Percentiles rank a stretch among this genome's conserved stretches.
Evolutionary conservation across 306 rosid genomes (phyloP).

Genomic region (Alnus glutinosa): DNA sequence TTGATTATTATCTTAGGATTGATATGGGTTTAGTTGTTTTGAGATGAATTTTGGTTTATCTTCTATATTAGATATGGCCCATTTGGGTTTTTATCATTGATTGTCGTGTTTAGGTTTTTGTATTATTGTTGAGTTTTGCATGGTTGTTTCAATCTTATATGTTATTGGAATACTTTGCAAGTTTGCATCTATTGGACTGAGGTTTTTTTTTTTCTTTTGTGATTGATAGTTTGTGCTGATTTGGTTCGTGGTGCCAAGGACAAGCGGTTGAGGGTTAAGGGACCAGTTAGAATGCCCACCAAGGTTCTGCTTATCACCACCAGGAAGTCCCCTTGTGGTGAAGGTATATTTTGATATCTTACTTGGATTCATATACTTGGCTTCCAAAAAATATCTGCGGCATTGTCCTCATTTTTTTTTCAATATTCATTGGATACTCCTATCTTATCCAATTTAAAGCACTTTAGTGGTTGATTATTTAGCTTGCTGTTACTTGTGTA

Average conservation of each 20-base stretch:
- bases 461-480: neutral
- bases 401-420: neutral
- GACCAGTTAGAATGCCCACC: constrained; percentile 95
- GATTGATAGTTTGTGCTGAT: constrained; percentile 64
- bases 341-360: constrained; percentile 44
- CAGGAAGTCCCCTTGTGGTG: constrained; percentile 87
- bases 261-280: constrained; percentile 78
- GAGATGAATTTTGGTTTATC: neutral
- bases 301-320: constrained; percentile 84
- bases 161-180: neutral
- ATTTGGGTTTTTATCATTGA: neutral
- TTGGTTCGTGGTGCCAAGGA: constrained; percentile 91
- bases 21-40: neutral
- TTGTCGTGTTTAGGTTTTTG: too few relatives aligned
- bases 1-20: neutral
- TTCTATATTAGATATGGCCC: neutral
- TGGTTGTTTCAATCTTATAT: too few relatives aligned
- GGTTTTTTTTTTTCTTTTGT: neutral
- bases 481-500: neutral
- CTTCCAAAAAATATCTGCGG: neutral
- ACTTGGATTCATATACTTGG: neutral
- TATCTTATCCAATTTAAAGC: neutral
- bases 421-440: neutral
- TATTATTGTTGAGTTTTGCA: too few relatives aligned
- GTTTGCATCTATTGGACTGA: neutral